A percentile compares a stretch with the other conserved stretches of the same genome.
phyloP scores from a whole-genome alignment of 306 rosid species.

The Alnus glutinosa region DNA sequence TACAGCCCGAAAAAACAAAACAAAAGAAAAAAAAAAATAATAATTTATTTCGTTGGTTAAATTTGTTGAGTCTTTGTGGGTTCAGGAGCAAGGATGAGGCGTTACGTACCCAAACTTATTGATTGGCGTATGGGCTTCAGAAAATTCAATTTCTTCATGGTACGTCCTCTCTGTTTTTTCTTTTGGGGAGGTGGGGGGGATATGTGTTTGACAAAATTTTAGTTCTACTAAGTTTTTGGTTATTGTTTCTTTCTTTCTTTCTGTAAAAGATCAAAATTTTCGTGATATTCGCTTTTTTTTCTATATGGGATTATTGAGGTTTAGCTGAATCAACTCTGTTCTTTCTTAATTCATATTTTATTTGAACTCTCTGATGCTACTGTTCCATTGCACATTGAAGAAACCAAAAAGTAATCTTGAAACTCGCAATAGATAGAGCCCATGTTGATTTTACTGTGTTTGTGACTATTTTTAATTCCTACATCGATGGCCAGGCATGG shows the following conservation, averaged over 20 bases:
- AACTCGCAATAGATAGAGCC: not conserved
- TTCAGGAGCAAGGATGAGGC: constrained; percentile 31
- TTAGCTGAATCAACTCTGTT: not conserved
- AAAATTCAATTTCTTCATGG: constrained; percentile 35
- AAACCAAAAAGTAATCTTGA: not conserved
- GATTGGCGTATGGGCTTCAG: constrained; percentile 27
- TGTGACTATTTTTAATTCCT: not conserved
- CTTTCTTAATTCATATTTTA: not conserved
- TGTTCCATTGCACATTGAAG: not conserved
- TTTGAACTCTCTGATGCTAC: not conserved
- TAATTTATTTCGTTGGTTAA: too few species aligned
- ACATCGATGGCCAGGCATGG: not conserved
- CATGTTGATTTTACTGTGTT: not conserved
- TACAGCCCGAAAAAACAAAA: too few species aligned
- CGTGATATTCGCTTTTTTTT: not conserved
- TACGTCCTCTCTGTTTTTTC: constrained; percentile 11
- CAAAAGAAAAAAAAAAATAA: too few species aligned
- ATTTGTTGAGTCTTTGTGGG: not conserved
- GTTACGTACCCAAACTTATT: constrained; percentile 20
- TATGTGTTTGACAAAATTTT: not conserved
- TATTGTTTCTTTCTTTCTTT: not conserved
- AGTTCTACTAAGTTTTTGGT: not conserved
- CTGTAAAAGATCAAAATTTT: too few species aligned
- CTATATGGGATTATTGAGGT: not conserved
- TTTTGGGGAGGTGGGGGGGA: not conserved